Conservation (phyloP, 1,139 yeast genomes). For the Sugiyamaella neomexicana region DNA sequence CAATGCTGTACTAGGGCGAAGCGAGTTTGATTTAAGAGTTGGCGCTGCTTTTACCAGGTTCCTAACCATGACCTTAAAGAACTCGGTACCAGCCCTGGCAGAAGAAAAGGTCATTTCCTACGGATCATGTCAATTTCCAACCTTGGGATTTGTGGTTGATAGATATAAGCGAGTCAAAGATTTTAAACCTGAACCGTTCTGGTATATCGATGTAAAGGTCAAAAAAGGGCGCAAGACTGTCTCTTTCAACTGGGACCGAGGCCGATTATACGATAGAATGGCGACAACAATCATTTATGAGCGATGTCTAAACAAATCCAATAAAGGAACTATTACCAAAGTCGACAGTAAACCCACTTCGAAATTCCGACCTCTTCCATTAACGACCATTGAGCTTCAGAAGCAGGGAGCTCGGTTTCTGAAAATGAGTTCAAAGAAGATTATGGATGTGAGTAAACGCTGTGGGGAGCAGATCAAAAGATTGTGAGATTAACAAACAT, state of each 20-base stretch:
- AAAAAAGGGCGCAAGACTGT: constrained; percentile 42
- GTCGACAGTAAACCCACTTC: constrained; percentile 64
- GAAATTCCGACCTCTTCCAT: constrained; percentile 81
- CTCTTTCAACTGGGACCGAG: constrained; percentile 65
- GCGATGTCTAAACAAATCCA: constrained; percentile 52
- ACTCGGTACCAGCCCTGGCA: constrained; percentile 30
- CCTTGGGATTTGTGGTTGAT: constrained; percentile 96
- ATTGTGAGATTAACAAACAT: neutral
- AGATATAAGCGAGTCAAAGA: constrained; percentile 71
- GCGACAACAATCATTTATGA: constrained; percentile 65
- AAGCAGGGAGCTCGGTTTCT: constrained; percentile 76
- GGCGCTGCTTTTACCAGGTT: constrained; percentile 89
- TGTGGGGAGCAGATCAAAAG: constrained; percentile 25
- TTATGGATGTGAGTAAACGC: constrained; percentile 50
- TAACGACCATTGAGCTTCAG: constrained; percentile 94
- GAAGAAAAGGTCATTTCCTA: constrained; percentile 56
- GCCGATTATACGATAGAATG: constrained; percentile 70
- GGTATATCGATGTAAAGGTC: constrained; percentile 64
- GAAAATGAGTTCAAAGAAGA: constrained; percentile 76
- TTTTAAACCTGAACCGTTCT: constrained; percentile 76
- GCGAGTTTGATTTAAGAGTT: constrained; percentile 83
- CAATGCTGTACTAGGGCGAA: constrained; percentile 80
- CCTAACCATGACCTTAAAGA: constrained; percentile 54
- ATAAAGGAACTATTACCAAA: constrained; percentile 53
- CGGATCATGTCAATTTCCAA: constrained; percentile 97